Base-by-base conservation (phyloP, 2,329 filamentous ascomycete species). In the Eutypa lata region DNA sequence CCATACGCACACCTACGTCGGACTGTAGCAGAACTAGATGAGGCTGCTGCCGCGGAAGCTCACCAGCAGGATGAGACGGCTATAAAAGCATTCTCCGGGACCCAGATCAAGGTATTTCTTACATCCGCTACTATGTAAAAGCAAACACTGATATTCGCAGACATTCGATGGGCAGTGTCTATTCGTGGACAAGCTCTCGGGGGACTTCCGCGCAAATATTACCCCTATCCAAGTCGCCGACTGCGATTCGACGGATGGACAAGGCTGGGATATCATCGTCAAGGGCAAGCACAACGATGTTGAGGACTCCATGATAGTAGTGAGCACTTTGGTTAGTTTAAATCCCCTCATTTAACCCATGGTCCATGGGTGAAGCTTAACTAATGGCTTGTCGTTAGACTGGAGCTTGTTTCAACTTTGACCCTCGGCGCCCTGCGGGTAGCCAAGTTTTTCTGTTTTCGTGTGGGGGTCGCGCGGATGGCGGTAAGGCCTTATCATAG, bases 351-450 rank as follows among this genome's bases (percentile, higher is more conserved):
- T 35, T 31, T 28, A 13, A 4, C 31, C 8, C 7, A 5, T 31
- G 5, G 10, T 31, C 26, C 26, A 31, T 31, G 26, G 26, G 26
- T 31, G 6, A 31, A 31, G 26, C 10, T 31, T 31, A 10, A 31
- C 53, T 58, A 53, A 57, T 44, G 26, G 31, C 24, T 22, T 43
- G 1, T 57, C 4, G 19, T 11, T 38, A 74, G 69, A 84, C 81
- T 1, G 75, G 82, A 62, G 81, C 80, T 43, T 84, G 81, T 61
- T 69, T 82, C 60, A 84, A 82, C 69, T 81, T 82, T 55, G 81
- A 85, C 58, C 73, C 75, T 5, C 73, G 80, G 46, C 73, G 79
- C 26, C 65, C 71, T 0, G 69, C 72, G 2, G 79, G 78, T 11
- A 76, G 78, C 60, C 79, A 81, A 57, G 78, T 82, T 14, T 60